Evolutionary conservation across 192 early-diverging fungal species (phyloP).

Genomic region (Rhizoclosmatium sp.): DNA sequence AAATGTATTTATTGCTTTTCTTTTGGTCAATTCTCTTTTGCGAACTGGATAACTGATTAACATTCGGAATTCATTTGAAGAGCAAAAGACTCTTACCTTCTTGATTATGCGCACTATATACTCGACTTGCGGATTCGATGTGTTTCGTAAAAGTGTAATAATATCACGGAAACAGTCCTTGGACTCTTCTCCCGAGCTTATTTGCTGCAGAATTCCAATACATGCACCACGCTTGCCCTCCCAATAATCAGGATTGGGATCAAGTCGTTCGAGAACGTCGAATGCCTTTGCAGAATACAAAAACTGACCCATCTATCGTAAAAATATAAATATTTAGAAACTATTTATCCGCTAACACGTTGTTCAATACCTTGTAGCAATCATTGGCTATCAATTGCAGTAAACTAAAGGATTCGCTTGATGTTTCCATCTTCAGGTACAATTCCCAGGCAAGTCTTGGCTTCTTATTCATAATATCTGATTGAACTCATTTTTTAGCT

Average conservation of each 20-base stretch:
- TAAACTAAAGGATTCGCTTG: slow-evolving; percentile 68
- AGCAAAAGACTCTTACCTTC: slow-evolving; percentile 40
- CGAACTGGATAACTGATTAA: slow-evolving; percentile 35
- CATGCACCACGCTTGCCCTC: slow-evolving; percentile 72
- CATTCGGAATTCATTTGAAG: not conserved
- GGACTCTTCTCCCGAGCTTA: slow-evolving; percentile 55
- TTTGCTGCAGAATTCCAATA: slow-evolving; percentile 64
- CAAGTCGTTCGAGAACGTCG: slow-evolving; percentile 68
- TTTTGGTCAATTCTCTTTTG: slow-evolving; percentile 41
- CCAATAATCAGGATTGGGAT: slow-evolving; percentile 71
- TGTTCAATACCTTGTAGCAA: slow-evolving; percentile 61
- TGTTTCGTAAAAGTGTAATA: slow-evolving; percentile 61
- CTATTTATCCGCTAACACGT: not conserved
- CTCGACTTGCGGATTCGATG: slow-evolving; percentile 69
- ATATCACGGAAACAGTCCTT: slow-evolving; percentile 65
- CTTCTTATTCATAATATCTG: slow-evolving; percentile 73
- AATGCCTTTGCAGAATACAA: slow-evolving; percentile 67
- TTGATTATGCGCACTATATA: slow-evolving; percentile 68
- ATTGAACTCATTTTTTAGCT: not conserved
- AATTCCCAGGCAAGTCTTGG: slow-evolving; percentile 68
- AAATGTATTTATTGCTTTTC: too few species aligned
- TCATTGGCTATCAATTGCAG: slow-evolving; percentile 70
- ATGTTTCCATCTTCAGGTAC: slow-evolving; percentile 73
- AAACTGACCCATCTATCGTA: slow-evolving; percentile 50
- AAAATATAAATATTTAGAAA: not conserved